phyloP scores from a whole-genome alignment of 768 basidiomycete genomes.

The Boletus vinaceobasis region DNA sequence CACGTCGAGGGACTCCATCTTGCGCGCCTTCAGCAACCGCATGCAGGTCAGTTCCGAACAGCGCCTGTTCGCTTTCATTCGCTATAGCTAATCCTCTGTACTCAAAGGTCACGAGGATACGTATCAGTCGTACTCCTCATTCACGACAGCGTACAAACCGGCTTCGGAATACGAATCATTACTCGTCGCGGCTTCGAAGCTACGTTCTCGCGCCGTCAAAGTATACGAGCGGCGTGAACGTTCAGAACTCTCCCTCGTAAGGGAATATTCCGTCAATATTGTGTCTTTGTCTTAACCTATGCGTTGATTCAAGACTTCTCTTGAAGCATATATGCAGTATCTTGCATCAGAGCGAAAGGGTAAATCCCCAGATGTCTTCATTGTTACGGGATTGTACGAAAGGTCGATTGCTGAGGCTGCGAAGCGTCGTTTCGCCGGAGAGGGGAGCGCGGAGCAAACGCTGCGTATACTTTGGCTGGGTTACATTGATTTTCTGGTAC shows the following conservation, averaged over 20 bases:
- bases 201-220: constrained; percentile 56
- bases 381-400: constrained; percentile 63
- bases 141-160: constrained; percentile 77
- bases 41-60: constrained; percentile 52
- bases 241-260: constrained; percentile 59
- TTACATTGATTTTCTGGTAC: constrained; percentile 68
- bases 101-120: constrained; percentile 74
- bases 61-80: background rate
- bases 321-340: constrained; percentile 62
- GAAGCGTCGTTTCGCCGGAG: constrained; percentile 50
- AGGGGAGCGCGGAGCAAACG: constrained; percentile 53
- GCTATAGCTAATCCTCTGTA: background rate
- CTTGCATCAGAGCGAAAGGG: constrained; percentile 59
- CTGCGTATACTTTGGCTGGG: constrained; percentile 69
- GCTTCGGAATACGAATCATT: constrained; percentile 72
- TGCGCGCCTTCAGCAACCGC: constrained; percentile 70
- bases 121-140: constrained; percentile 81
- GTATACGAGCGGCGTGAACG: constrained; percentile 61
- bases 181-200: constrained; percentile 75
- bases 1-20: constrained; percentile 58
- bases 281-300: constrained; percentile 10
- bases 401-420: constrained; percentile 74
- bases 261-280: constrained; percentile 10
- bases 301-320: constrained; percentile 33
- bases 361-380: constrained; percentile 55